Conservation (phyloP, 2,329 filamentous ascomycete species). For the Corniculantispora saksenae region DNA sequence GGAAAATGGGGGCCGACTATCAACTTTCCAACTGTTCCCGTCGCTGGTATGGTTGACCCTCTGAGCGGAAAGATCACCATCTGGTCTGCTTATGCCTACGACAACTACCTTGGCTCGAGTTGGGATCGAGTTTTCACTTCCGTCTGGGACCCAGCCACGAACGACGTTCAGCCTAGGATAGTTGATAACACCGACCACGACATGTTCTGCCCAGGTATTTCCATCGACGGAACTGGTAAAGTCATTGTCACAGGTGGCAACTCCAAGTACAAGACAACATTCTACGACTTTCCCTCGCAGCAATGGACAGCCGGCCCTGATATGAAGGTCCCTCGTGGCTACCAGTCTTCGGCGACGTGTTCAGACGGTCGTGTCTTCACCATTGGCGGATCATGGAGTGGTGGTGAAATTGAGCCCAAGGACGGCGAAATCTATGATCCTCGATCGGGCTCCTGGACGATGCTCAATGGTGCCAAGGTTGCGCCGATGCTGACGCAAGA, state of each 20-base stretch:
- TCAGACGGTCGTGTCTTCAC: constrained; percentile 58
- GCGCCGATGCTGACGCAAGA: constrained; percentile 52
- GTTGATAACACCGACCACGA: constrained; percentile 49
- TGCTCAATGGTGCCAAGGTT: constrained; percentile 43
- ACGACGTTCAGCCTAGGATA: constrained; percentile 7
- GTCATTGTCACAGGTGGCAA: constrained; percentile 57
- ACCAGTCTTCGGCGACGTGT: constrained; percentile 52
- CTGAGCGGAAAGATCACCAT: constrained; percentile 28
- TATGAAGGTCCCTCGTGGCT: constrained; percentile 52
- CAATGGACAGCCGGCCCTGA: constrained; percentile 41
- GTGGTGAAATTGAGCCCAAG: constrained; percentile 47
- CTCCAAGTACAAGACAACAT: constrained; percentile 47
- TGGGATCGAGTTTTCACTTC: constrained; percentile 23
- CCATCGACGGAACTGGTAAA: constrained; percentile 47
- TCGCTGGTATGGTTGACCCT: constrained; percentile 32
- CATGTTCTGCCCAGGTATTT: constrained; percentile 61
- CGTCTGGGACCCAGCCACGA: constrained; percentile 37
- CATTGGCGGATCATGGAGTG: constrained; percentile 57
- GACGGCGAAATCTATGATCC: constrained; percentile 58
- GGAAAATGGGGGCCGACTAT: constrained; percentile 38
- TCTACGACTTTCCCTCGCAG: constrained; percentile 43
- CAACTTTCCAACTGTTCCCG: constrained; percentile 39
- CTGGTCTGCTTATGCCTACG: constrained; percentile 28
- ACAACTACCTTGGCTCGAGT: constrained; percentile 21
- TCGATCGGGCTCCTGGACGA: constrained; percentile 46